Evolutionary conservation across 2,329 filamentous ascomycete species (phyloP).

Genomic region (Neofusicoccum cordaticola): DNA sequence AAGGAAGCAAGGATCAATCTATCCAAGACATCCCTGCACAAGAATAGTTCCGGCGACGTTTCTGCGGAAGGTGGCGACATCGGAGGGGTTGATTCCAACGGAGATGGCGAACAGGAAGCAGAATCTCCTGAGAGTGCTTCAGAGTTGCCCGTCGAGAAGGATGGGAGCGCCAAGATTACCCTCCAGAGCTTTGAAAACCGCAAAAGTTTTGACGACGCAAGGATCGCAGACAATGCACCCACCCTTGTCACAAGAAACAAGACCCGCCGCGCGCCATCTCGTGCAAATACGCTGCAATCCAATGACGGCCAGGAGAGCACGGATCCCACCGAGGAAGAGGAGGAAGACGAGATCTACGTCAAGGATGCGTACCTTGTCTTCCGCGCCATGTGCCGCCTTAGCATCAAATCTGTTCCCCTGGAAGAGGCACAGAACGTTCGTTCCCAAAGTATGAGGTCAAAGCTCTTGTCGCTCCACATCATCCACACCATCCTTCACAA

Average conservation of each 20-base stretch:
- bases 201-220: constrained; percentile 64
- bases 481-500: constrained; percentile 96
- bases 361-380: constrained; percentile 97
- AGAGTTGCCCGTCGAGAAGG: constrained; percentile 45
- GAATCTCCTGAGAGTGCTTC: constrained; percentile 35
- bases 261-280: constrained; percentile 15
- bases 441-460: constrained; percentile 95
- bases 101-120: constrained; percentile 34
- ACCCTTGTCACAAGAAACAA: constrained; percentile 64
- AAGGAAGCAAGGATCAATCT: constrained; percentile 73
- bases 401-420: constrained; percentile 82
- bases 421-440: constrained; percentile 92
- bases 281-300: background rate
- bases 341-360: constrained; percentile 94
- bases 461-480: constrained; percentile 89
- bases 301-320: constrained; percentile 6
- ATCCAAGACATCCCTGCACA: constrained; percentile 42
- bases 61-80: constrained; percentile 28
- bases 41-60: constrained; percentile 35
- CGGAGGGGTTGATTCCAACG: constrained; percentile 39
- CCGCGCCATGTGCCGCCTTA: constrained; percentile 94
- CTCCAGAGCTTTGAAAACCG: constrained; percentile 67
- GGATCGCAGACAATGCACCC: constrained; percentile 64
- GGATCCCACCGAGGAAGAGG: constrained; percentile 62
- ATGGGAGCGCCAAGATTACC: constrained; percentile 59